phyloP scores from a whole-genome alignment of 331 rosid species.

The Quercus tomentella region DNA sequence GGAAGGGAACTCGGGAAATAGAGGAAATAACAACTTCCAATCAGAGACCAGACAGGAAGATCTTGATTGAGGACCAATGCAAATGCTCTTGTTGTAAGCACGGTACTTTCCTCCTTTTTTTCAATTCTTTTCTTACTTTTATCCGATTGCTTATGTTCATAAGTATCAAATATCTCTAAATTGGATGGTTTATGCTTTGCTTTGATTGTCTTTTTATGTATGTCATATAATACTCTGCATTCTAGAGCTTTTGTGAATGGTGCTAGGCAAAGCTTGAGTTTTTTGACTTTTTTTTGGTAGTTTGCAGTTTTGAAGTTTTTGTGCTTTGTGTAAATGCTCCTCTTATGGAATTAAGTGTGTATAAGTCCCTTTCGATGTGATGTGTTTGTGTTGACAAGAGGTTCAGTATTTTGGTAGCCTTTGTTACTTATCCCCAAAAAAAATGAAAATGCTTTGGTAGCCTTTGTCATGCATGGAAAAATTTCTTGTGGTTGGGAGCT shows the following conservation, averaged over 20 bases:
- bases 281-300: neutral
- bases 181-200: neutral
- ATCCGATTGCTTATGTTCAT: constrained; percentile 6
- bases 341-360: neutral
- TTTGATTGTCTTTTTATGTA: neutral
- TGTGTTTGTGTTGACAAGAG: neutral
- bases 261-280: neutral
- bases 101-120: neutral
- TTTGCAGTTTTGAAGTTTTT: neutral
- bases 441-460: too few relatives aligned
- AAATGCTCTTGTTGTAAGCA: constrained; percentile 39
- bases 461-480: too few relatives aligned
- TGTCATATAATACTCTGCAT: neutral
- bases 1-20: constrained; percentile 31
- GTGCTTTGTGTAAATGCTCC: neutral
- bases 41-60: constrained; percentile 89
- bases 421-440: too few relatives aligned
- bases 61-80: constrained; percentile 56
- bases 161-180: neutral
- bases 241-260: neutral
- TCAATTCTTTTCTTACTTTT: neutral
- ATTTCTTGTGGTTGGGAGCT: too few relatives aligned
- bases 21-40: constrained; percentile 59
- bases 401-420: too few relatives aligned
- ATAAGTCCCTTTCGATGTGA: neutral